phyloP scores from a whole-genome alignment of 2,329 filamentous ascomycete species.

The Fusarium ambrosium region DNA sequence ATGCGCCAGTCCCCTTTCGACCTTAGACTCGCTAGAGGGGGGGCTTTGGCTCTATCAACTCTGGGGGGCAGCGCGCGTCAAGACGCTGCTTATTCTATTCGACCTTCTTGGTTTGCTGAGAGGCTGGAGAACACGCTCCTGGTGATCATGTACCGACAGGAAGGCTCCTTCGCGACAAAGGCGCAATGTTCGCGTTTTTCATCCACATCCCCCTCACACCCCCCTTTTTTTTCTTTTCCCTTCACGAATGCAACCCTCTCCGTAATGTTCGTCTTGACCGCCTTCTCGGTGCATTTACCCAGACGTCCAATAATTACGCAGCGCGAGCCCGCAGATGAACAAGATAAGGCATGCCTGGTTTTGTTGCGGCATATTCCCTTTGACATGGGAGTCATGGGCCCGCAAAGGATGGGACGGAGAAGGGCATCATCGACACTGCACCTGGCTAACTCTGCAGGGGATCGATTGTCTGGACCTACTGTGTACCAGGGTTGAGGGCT shows the following conservation, averaged over 20 bases:
- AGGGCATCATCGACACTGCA: slow-evolving; percentile 30
- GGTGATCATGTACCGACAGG: not conserved
- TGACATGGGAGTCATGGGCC: slow-evolving; percentile 40
- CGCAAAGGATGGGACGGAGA: slow-evolving; percentile 40
- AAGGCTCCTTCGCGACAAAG: slow-evolving; percentile 7
- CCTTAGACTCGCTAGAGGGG: slow-evolving; percentile 14
- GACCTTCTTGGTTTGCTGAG: not conserved
- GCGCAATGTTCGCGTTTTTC: slow-evolving; percentile 17
- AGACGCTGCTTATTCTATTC: slow-evolving; percentile 15
- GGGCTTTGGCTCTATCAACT: not conserved
- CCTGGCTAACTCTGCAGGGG: slow-evolving; percentile 44
- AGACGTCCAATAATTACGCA: slow-evolving; percentile 41
- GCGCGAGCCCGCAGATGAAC: slow-evolving; percentile 37
- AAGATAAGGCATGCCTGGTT: slow-evolving; percentile 40
- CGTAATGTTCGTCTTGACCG: slow-evolving; percentile 39
- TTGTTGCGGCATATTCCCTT: slow-evolving; percentile 45
- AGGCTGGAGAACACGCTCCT: not conserved
- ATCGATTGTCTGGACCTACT: slow-evolving; percentile 32
- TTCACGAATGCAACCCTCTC: slow-evolving; percentile 42
- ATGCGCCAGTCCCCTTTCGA: slow-evolving; percentile 22
- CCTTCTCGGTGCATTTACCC: slow-evolving; percentile 40
- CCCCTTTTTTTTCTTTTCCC: slow-evolving; percentile 15
- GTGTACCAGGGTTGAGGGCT: slow-evolving; percentile 32
- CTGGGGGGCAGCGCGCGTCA: not conserved
- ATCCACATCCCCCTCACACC: slow-evolving; percentile 18